phyloP scores from a whole-genome alignment of 2,329 filamentous ascomycete species.

The Simplicillium aogashimaense region DNA sequence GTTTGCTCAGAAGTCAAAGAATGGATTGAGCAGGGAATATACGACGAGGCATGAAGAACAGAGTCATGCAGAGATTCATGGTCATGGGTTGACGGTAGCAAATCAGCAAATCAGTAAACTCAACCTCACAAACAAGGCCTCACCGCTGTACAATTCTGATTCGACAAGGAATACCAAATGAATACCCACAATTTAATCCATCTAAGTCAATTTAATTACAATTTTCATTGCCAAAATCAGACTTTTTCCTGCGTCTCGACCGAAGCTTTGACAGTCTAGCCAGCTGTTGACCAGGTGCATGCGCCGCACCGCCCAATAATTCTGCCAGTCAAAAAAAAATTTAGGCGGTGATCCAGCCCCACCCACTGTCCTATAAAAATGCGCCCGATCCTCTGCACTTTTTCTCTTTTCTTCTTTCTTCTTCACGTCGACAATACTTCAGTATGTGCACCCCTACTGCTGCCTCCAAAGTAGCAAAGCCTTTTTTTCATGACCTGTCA shows the following conservation, averaged over 20 bases:
- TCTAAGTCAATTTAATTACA: no score
- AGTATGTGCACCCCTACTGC: slow-evolving; percentile 31
- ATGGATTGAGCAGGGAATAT: slow-evolving; percentile 51
- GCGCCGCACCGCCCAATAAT: slow-evolving; percentile 3
- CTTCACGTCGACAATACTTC: slow-evolving; percentile 54
- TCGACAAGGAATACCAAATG: no score
- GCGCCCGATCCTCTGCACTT: slow-evolving; percentile 16
- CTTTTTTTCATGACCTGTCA: not conserved
- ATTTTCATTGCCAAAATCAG: no score
- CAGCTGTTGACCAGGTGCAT: no score
- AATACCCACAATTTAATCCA: no score
- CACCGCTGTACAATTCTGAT: no score
- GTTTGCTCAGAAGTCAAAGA: slow-evolving; percentile 45
- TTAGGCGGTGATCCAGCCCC: slow-evolving; percentile 19
- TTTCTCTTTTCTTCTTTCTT: slow-evolving; percentile 37
- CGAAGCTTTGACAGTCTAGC: no score
- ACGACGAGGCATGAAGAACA: slow-evolving; percentile 23
- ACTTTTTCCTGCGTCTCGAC: no score
- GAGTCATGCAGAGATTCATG: no score
- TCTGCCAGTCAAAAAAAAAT: slow-evolving; percentile 12
- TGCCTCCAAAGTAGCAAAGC: slow-evolving; percentile 3
- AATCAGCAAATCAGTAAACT: no score
- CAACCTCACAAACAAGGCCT: no score
- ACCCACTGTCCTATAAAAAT: slow-evolving; percentile 29
- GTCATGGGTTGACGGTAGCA: no score